Conservation (phyloP, 2,329 filamentous ascomycete species). For the Piedraia hortae region DNA sequence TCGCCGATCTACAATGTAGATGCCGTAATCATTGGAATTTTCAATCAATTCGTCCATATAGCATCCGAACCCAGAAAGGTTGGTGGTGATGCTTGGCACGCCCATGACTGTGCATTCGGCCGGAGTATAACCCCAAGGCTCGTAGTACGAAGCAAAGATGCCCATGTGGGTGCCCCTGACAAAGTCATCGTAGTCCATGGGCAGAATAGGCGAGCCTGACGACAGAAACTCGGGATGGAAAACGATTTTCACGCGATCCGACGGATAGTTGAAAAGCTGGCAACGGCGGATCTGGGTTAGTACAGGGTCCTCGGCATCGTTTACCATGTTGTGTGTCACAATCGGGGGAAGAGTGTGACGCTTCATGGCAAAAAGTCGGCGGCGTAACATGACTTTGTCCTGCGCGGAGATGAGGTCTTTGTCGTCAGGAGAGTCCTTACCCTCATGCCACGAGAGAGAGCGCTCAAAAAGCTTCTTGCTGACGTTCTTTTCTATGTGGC, state of each 20-base stretch:
- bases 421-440: constrained; percentile 76
- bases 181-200: constrained; percentile 94
- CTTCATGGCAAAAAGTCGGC: constrained; percentile 92
- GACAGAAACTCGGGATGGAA: constrained; percentile 97
- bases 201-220: constrained; percentile 79
- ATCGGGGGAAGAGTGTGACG: constrained; percentile 70
- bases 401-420: constrained; percentile 82
- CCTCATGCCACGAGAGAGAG: constrained; percentile 84
- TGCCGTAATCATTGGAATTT: constrained; percentile 91
- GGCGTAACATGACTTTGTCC: constrained; percentile 74
- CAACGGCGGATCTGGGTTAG: constrained; percentile 88
- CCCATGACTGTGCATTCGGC: constrained; percentile 98
- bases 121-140: constrained; percentile 96
- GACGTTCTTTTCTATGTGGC: constrained; percentile 76
- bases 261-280: constrained; percentile 86
- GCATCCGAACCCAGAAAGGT: constrained; percentile 89
- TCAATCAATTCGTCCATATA: constrained; percentile 99
- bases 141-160: constrained; percentile 92
- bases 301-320: constrained; percentile 77
- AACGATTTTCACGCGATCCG: constrained; percentile 84
- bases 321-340: constrained; percentile 96
- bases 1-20: constrained; percentile 92
- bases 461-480: constrained; percentile 86
- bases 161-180: constrained; percentile 89
- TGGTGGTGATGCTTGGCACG: constrained; percentile 92